Percentiles rank a stretch among this genome's conserved stretches.
Conservation (phyloP, 331 rosid species). For the Malus hybrid region DNA sequence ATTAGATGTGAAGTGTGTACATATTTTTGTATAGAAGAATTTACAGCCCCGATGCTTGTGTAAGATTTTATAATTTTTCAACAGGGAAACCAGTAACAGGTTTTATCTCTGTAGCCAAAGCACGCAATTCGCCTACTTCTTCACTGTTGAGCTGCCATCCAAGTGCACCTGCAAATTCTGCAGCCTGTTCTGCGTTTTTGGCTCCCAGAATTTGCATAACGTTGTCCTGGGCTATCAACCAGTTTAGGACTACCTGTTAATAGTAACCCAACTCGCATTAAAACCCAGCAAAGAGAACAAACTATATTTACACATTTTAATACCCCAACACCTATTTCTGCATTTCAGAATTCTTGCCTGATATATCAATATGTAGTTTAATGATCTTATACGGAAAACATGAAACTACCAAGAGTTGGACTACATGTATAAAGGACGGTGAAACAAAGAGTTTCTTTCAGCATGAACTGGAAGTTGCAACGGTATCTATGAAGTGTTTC, state of each 20-base stretch:
- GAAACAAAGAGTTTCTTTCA: not conserved
- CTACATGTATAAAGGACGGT: not conserved
- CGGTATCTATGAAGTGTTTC: not conserved
- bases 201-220: constrained; percentile 90
- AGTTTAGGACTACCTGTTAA: constrained; percentile 63
- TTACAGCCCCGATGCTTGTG: not conserved
- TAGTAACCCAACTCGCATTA: not conserved
- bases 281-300: not conserved
- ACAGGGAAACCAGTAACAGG: constrained; percentile 71
- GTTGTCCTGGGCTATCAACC: constrained; percentile 73
- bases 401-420: not conserved
- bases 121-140: constrained; percentile 53
- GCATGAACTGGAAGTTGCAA: not conserved
- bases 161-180: constrained; percentile 66
- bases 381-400: not conserved
- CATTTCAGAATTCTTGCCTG: too few species aligned
- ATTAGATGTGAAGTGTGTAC: not conserved
- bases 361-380: too few species aligned
- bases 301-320: not conserved
- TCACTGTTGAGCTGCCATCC: constrained; percentile 67
- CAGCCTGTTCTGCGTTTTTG: constrained; percentile 68
- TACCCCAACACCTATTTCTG: too few species aligned
- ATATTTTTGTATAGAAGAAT: not conserved
- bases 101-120: constrained; percentile 53
- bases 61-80: constrained; percentile 41